A percentile compares a stretch with the other conserved stretches of the same genome.
These are phyloP conservation scores for Fusarium brachygibbosum DNA, from an alignment of 2,329 filamentous ascomycete genomes.

Conservation along the genomic window DNA sequence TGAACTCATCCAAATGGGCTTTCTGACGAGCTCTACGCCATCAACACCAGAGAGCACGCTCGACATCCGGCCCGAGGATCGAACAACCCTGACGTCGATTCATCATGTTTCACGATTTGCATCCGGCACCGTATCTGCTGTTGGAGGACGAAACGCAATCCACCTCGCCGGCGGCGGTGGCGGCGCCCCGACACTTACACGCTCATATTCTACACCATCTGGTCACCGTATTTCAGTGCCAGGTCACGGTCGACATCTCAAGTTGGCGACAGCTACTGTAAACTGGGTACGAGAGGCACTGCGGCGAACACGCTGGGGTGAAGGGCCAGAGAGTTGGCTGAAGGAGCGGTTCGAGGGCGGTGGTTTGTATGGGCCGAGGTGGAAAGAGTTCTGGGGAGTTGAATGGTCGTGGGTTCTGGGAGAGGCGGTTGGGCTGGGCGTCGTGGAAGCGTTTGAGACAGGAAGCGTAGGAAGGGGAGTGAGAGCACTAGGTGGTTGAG, in stretches of 20 bases:
- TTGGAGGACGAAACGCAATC: slow-evolving; percentile 76
- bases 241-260: slow-evolving; percentile 75
- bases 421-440: slow-evolving; percentile 77
- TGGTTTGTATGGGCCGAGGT: slow-evolving; percentile 59
- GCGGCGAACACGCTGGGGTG: slow-evolving; percentile 69
- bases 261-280: slow-evolving; percentile 72
- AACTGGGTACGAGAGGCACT: slow-evolving; percentile 72
- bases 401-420: slow-evolving; percentile 79
- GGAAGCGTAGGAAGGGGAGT: slow-evolving; percentile 78
- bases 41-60: slow-evolving; percentile 55
- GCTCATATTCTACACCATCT: slow-evolving; percentile 36
- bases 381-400: slow-evolving; percentile 78
- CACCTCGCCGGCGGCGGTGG: slow-evolving; percentile 72
- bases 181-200: slow-evolving; percentile 52
- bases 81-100: slow-evolving; percentile 70
- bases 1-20: slow-evolving; percentile 74
- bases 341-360: slow-evolving; percentile 80
- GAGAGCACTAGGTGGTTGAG: slow-evolving; percentile 56
- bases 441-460: slow-evolving; percentile 81
- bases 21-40: slow-evolving; percentile 67
- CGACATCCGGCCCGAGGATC: slow-evolving; percentile 65
- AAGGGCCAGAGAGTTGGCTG: slow-evolving; percentile 72
- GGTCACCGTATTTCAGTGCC: slow-evolving; percentile 73
- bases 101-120: slow-evolving; percentile 74
- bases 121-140: slow-evolving; percentile 76